Conservation (phyloP, 257 asterid species). For the Avicennia marina region DNA sequence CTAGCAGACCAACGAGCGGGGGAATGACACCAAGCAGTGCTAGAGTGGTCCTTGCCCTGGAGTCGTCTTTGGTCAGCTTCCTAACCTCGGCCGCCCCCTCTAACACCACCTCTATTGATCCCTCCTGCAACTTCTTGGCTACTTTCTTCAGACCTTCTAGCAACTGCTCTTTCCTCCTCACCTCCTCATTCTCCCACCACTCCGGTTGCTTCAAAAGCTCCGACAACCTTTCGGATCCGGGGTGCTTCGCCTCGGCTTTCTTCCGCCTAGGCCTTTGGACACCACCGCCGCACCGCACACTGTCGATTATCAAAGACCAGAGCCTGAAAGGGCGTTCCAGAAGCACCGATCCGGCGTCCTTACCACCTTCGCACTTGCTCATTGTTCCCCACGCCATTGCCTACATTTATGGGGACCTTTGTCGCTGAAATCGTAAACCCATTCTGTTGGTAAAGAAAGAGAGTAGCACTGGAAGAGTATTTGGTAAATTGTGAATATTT, state of each 20-base stretch:
- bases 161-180: conserved; percentile 49
- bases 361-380: conserved; percentile 40
- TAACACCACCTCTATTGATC: conserved; percentile 21
- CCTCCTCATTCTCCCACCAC: conserved; percentile 54
- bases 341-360: conserved; percentile 45
- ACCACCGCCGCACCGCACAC: conserved; percentile 69
- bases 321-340: conserved; percentile 59
- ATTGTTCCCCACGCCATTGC: conserved; percentile 31
- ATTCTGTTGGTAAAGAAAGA: too few relatives aligned
- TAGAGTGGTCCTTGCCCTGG: conserved; percentile 59
- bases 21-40: conserved; percentile 86
- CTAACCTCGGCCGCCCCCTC: conserved; percentile 76
- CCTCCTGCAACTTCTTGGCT: conserved; percentile 32
- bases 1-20: conserved; percentile 70
- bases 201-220: conserved; percentile 66
- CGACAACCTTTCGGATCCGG: conserved; percentile 61
- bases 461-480: too few relatives aligned
- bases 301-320: conserved; percentile 62
- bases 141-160: conserved; percentile 55
- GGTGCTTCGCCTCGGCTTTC: conserved; percentile 19
- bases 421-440: too few relatives aligned
- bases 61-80: conserved; percentile 56
- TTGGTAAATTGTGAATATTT: too few relatives aligned
- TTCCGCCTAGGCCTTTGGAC: conserved; percentile 18
- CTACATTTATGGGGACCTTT: conserved; percentile 4